Evolutionary conservation across 2,329 filamentous ascomycete species (phyloP).

Genomic region (Aaosphaeria arxii): DNA sequence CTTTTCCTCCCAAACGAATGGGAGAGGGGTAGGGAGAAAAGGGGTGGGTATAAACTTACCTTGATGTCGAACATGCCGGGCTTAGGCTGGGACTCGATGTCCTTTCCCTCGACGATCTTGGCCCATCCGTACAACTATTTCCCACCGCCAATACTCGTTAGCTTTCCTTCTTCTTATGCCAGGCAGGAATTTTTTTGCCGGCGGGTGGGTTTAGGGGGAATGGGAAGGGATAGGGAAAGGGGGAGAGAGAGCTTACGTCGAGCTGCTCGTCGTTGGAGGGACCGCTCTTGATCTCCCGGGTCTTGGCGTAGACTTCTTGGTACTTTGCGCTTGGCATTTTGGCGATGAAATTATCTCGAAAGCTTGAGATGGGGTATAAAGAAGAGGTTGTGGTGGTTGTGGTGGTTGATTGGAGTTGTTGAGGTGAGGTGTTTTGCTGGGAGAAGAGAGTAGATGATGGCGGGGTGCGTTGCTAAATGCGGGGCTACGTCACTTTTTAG

Average conservation of each 20-base stretch:
- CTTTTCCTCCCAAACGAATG: no score
- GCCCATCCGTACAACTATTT: slow-evolving; percentile 52
- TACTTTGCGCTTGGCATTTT: slow-evolving; percentile 2
- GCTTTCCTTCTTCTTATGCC: slow-evolving; percentile 4
- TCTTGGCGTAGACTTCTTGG: slow-evolving; percentile 2
- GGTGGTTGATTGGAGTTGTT: not conserved
- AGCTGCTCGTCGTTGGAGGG: slow-evolving; percentile 38
- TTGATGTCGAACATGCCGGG: slow-evolving; percentile 71
- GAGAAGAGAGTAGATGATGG: not conserved
- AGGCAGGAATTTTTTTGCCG: not conserved
- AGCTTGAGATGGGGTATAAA: no score
- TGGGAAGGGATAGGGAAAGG: not conserved
- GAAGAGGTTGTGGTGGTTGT: not conserved
- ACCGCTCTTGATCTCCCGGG: not conserved
- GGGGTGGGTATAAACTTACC: slow-evolving; percentile 41
- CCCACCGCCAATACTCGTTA: not conserved
- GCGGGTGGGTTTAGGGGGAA: not conserved
- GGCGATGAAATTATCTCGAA: not conserved
- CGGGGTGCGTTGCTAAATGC: no score
- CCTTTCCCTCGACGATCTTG: slow-evolving; percentile 41
- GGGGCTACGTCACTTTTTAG: no score
- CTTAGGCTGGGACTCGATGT: slow-evolving; percentile 40
- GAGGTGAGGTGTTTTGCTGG: not conserved
- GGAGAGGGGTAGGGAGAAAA: not conserved
- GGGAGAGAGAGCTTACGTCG: slow-evolving; percentile 35